Evolutionary conservation across 345 rosid species (phyloP).

Genomic region (Euclidium syriacum): DNA sequence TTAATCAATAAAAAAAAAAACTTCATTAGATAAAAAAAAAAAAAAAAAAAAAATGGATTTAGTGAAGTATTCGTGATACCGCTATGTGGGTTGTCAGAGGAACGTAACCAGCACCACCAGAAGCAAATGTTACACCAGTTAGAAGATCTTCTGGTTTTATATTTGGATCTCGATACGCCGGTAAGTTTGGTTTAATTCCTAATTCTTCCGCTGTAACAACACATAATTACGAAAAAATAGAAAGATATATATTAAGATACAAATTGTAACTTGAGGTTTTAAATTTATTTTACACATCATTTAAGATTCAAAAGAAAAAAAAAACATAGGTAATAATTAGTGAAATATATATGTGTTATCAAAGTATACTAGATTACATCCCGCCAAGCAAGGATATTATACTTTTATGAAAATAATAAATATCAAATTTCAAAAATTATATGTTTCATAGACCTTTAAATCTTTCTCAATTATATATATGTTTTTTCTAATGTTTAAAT

Average conservation of each 20-base stretch:
- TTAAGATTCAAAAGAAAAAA: background rate
- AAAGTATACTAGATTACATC: too few species aligned
- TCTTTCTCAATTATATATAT: too few species aligned
- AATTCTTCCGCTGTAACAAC: conserved; percentile 35
- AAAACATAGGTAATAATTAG: too few species aligned
- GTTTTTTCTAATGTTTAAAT: too few species aligned
- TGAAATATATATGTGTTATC: too few species aligned
- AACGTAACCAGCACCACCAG: conserved; percentile 55
- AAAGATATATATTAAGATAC: background rate
- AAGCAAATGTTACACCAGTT: conserved; percentile 69
- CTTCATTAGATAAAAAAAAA: background rate
- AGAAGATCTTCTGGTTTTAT: conserved; percentile 44
- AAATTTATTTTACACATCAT: background rate
- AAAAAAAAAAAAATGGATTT: background rate
- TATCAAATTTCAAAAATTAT: too few species aligned
- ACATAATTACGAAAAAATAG: background rate
- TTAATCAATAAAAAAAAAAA: background rate
- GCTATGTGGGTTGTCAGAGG: conserved; percentile 40
- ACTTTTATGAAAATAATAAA: too few species aligned
- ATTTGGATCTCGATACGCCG: conserved; percentile 53
- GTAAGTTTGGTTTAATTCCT: conserved; percentile 45
- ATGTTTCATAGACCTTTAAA: too few species aligned
- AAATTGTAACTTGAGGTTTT: background rate
- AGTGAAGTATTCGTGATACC: conserved; percentile 35
- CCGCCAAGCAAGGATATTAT: too few species aligned